phyloP scores from a whole-genome alignment of 208 protist species.

The Leishmania tarentolae region DNA sequence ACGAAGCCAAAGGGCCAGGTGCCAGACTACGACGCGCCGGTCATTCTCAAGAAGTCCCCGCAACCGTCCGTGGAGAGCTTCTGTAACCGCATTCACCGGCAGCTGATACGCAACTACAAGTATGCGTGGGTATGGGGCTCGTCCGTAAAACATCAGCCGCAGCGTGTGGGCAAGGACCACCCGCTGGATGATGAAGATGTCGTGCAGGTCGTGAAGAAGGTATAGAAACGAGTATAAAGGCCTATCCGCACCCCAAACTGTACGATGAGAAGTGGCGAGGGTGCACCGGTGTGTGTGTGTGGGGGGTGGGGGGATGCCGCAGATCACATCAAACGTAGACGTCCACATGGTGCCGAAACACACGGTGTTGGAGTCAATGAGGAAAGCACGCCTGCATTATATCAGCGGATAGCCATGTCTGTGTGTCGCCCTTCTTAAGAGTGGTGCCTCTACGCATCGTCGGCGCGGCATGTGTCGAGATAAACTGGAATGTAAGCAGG shows the following conservation, averaged over 20 bases:
- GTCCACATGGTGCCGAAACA: neutral
- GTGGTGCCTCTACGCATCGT: neutral
- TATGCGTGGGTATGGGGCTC: conserved; percentile 98
- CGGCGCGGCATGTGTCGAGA: neutral
- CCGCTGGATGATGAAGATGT: conserved; percentile 98
- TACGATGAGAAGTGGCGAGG: neutral
- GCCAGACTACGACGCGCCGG: conserved; percentile 97
- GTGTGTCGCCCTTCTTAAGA: neutral
- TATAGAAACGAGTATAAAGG: conserved; percentile 44
- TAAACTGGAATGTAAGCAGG: neutral
- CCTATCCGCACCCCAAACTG: neutral
- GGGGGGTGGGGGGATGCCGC: neutral
- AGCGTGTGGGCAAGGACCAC: conserved; percentile 97
- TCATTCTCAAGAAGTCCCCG: conserved; percentile 93
- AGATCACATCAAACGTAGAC: neutral
- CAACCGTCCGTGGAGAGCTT: conserved; percentile 95
- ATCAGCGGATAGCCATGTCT: neutral
- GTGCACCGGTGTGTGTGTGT: too few relatives aligned
- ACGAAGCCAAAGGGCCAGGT: conserved; percentile 98
- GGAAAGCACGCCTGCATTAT: neutral
- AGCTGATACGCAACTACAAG: conserved; percentile 97
- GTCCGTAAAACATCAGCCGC: conserved; percentile 98
- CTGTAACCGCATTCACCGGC: conserved; percentile 97
- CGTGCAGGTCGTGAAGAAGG: conserved; percentile 98
- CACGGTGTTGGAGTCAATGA: neutral